These are phyloP conservation scores for Wickerhamiella spandovensis DNA, from an alignment of 805 yeast species.

Conservation along the genomic window DNA sequence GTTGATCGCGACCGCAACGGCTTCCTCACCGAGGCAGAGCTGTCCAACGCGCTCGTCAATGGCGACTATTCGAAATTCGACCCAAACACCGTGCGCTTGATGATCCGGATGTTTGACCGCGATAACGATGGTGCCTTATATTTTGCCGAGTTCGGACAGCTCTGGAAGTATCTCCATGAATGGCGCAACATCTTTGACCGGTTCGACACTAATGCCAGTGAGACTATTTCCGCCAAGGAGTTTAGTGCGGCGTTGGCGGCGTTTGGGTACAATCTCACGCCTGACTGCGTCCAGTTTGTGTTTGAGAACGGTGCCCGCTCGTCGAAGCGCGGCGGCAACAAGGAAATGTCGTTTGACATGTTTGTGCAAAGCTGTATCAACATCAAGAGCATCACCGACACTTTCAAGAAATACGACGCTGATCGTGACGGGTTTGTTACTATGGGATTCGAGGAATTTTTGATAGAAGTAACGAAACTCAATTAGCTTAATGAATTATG, in stretches of 20 bases:
- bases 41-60: constrained; percentile 44
- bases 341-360: constrained; percentile 53
- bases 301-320: constrained; percentile 41
- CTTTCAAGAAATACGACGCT: constrained; percentile 62
- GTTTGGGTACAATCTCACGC: constrained; percentile 50
- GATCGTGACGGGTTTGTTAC: constrained; percentile 49
- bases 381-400: constrained; percentile 61
- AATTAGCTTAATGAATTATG: not conserved
- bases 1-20: constrained; percentile 46
- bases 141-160: constrained; percentile 48
- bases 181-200: constrained; percentile 52
- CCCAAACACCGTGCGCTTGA: constrained; percentile 43
- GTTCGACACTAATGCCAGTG: constrained; percentile 46
- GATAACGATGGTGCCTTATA: constrained; percentile 33
- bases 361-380: constrained; percentile 73
- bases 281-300: constrained; percentile 42
- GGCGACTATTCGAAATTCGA: constrained; percentile 53
- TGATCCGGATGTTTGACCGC: constrained; percentile 51
- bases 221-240: constrained; percentile 53
- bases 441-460: constrained; percentile 27
- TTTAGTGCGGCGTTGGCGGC: constrained; percentile 46
- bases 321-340: constrained; percentile 20
- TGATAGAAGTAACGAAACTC: constrained; percentile 24
- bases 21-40: constrained; percentile 40
- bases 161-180: constrained; percentile 56